A percentile compares a stretch with the other conserved stretches of the same genome.
phyloP scores from a whole-genome alignment of 1,284 basidiomycete species.

The Pseudozyma flocculosa region DNA sequence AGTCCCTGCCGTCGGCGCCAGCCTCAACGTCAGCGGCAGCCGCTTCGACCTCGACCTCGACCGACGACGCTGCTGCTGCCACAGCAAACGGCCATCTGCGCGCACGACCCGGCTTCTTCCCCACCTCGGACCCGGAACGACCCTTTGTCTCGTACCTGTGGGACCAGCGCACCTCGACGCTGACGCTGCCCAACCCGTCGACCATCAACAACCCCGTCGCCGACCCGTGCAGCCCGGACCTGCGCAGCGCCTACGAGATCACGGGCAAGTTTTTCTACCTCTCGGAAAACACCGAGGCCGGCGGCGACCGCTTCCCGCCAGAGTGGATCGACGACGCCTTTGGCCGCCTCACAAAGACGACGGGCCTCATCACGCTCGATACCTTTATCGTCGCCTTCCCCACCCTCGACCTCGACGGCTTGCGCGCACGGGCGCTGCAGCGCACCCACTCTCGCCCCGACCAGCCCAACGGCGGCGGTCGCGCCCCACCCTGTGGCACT shows the following conservation, averaged over 20 bases:
- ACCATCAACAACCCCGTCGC: slow-evolving; percentile 41
- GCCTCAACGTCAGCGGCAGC: too few species aligned
- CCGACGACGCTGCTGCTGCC: too few species aligned
- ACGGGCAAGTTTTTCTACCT: slow-evolving; percentile 53
- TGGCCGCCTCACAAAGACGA: slow-evolving; percentile 31
- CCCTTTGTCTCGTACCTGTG: slow-evolving; percentile 47
- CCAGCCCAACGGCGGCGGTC: background rate
- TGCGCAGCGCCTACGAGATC: slow-evolving; percentile 42
- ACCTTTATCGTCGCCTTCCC: slow-evolving; percentile 44
- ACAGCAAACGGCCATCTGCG: background rate
- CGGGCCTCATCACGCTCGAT: slow-evolving; percentile 46
- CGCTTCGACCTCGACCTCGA: too few species aligned
- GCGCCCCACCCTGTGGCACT: too few species aligned
- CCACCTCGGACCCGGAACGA: slow-evolving; percentile 19
- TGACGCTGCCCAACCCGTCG: slow-evolving; percentile 39
- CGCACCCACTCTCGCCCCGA: background rate
- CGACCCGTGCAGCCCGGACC: slow-evolving; percentile 40
- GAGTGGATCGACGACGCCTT: slow-evolving; percentile 39
- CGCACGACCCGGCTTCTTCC: slow-evolving; percentile 29
- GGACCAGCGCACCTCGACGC: slow-evolving; percentile 11
- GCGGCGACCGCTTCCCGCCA: slow-evolving; percentile 1
- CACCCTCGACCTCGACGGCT: slow-evolving; percentile 19
- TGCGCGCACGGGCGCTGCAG: background rate
- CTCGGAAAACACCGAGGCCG: slow-evolving; percentile 1
- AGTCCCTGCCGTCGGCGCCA: too few species aligned